phyloP scores from a whole-genome alignment of 306 rosid species.

The Clitoria ternatea region DNA sequence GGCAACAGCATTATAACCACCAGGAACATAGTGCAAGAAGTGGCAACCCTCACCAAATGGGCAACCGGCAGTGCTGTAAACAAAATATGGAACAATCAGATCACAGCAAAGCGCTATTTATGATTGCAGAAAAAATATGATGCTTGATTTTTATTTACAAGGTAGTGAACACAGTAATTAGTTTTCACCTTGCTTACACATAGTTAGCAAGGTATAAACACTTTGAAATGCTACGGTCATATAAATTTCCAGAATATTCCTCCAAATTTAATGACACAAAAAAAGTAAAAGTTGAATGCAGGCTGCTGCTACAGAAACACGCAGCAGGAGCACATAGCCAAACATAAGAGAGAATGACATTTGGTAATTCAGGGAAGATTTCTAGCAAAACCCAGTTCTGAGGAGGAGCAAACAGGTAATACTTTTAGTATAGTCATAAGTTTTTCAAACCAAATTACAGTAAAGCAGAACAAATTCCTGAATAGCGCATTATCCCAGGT shows the following conservation, averaged over 20 bases:
- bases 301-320: not conserved
- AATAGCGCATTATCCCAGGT: too few species aligned
- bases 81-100: slow-evolving; percentile 37
- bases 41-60: slow-evolving; percentile 98
- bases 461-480: too few species aligned
- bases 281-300: not conserved
- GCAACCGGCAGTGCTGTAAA: slow-evolving; percentile 88
- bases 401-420: not conserved
- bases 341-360: not conserved
- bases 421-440: not conserved
- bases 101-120: not conserved
- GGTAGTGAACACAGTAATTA: not conserved
- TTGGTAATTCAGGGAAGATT: not conserved
- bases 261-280: too few species aligned
- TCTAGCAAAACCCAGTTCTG: not conserved
- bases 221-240: not conserved
- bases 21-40: slow-evolving; percentile 86
- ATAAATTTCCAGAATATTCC: too few species aligned
- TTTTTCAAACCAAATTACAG: too few species aligned
- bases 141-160: too few species aligned
- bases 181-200: too few species aligned
- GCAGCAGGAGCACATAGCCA: not conserved
- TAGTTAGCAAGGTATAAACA: not conserved
- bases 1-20: slow-evolving; percentile 85
- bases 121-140: too few species aligned